Base-by-base conservation (phyloP, 2,329 filamentous ascomycete species). In the Pseudogymnoascus sp. region DNA sequence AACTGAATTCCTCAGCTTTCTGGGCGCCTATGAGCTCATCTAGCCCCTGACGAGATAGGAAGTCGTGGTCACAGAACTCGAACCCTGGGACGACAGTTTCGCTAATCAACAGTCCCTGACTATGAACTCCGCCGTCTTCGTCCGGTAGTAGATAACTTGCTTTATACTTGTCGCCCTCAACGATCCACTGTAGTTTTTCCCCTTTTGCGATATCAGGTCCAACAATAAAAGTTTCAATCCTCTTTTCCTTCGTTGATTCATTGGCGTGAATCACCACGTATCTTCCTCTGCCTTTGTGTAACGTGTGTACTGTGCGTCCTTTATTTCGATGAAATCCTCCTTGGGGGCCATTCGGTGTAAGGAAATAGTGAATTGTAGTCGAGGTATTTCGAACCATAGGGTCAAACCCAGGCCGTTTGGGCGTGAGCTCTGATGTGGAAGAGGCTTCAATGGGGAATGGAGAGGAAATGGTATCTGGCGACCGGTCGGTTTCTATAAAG, bases 41-140 rank as follows among this genome's bases (percentile, higher is more conserved):
- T 66, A 88, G 75, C 11, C 75, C 75, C 55, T 81, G 76, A 12
- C 70, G 71, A 4, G 76, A 78, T 68, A 90, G 76, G 68, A 90
- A 90, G 69, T 88, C 84, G 71, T 89, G 85, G 71, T 89, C 85
- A 63, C 76, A 78, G 67, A 78, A 88, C 69, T 88, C 85, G 68
- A 89, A 89, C 0, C 86, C 87, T 0, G 86, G 86, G 6, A 88
- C 78, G 1, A 88, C 85, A 0, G 84, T 87, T 76, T 90, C 85
- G 58, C 81, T 84, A 64, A 90, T 88, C 74, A 90, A 75, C 67
- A 88, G 71, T 0, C 83, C 83, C 16, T 76, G 77, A 38, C 74
- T 76, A 38, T 72, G 74, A 26, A 67, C 69, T 4, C 70, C 68
- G 2, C 67, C 72, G 21, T 69, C 72, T 45, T 73, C 73, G 60